These are phyloP conservation scores for Neopestalotiopsis clavispora DNA, from an alignment of 2,329 filamentous ascomycete species.

Conservation along the genomic window DNA sequence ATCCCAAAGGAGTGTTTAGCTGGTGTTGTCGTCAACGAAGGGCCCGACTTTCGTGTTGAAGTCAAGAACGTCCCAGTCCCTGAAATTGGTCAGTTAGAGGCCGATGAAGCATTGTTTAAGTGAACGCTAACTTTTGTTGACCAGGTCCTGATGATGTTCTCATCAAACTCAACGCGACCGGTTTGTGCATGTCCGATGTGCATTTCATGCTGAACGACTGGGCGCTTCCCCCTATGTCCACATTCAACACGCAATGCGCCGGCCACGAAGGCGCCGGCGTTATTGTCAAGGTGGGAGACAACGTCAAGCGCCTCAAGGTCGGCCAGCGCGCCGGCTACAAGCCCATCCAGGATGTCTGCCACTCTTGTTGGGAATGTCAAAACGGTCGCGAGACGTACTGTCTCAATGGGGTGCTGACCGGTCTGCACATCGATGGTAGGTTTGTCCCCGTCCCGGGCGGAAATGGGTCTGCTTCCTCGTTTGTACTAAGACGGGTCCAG, in stretches of 20 bases:
- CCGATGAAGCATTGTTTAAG: slow-evolving; percentile 22
- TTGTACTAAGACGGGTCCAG: slow-evolving; percentile 24
- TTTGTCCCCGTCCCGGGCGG: too few species aligned
- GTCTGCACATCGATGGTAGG: slow-evolving; percentile 20
- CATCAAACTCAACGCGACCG: slow-evolving; percentile 24
- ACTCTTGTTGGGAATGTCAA: slow-evolving; percentile 40
- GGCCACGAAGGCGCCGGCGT: slow-evolving; percentile 47
- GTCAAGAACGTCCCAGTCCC: slow-evolving; percentile 54
- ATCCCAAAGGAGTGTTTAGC: slow-evolving; percentile 55
- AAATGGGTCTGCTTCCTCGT: too few species aligned
- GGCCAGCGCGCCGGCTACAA: slow-evolving; percentile 47
- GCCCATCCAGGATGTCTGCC: slow-evolving; percentile 36
- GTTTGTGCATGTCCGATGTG: slow-evolving; percentile 26
- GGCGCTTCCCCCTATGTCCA: slow-evolving; percentile 20
- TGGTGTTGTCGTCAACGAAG: slow-evolving; percentile 54
- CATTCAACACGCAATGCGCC: slow-evolving; percentile 21
- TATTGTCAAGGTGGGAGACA: slow-evolving; percentile 38
- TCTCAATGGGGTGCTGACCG: slow-evolving; percentile 21
- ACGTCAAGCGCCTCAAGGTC: slow-evolving; percentile 34
- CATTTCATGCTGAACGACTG: slow-evolving; percentile 26
- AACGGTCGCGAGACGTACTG: slow-evolving; percentile 40
- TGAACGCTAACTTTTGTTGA: neutral
- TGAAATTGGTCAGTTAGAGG: slow-evolving; percentile 46
- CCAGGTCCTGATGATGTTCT: slow-evolving; percentile 26
- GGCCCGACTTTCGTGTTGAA: slow-evolving; percentile 51